Base-by-base conservation (phyloP, 257 asterid species). In the Solanum lycopersicoides region DNA sequence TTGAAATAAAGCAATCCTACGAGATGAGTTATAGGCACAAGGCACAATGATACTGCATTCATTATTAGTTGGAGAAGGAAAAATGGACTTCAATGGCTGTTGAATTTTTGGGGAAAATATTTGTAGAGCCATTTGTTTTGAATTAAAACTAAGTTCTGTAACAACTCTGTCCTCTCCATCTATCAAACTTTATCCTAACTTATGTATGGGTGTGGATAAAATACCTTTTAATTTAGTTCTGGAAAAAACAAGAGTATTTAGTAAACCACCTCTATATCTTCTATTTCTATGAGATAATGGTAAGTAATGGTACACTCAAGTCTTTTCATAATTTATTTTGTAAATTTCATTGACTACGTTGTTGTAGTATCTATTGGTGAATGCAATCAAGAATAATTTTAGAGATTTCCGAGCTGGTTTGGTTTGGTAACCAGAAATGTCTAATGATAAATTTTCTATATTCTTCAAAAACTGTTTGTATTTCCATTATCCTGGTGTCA, bases 1-100 rank as follows among this genome's bases (percentile, higher is more conserved):
- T 18, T 90, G 95, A 89, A 92, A 83, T 47, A 93, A 90, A 18
- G 94, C 92, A 35, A 91, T 59, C 60, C 95, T 85, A 11, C 94
- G 92, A 72, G 94, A 92, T 80, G 89, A 47, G 85, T 77, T 90
- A 35, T 89, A 76, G 66, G 94, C 84, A 83, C 75, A 89, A 82
- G 92, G 76, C 45, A 88, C 41, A 85, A 37, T 35, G 8, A 79
- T 41, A 42, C 60, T 12, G 59, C 87, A 30, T 30, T 66, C 44
- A 63, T 66, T 68, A 3, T 30, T 63, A 66, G 69, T 9, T 8
- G 45, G 23, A 66, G 15, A 63, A 84, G 87, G 79, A 42, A 71
- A 28, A 84, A 9, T 65, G 76, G 28, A 84, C 9, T 63, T 84
- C 87, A 65, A 65, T 82, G 69, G 69, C 85, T 50, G 85, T 30